Base-by-base conservation (phyloP, 495 filamentous ascomycete genomes). In the Xylaria sp. region DNA sequence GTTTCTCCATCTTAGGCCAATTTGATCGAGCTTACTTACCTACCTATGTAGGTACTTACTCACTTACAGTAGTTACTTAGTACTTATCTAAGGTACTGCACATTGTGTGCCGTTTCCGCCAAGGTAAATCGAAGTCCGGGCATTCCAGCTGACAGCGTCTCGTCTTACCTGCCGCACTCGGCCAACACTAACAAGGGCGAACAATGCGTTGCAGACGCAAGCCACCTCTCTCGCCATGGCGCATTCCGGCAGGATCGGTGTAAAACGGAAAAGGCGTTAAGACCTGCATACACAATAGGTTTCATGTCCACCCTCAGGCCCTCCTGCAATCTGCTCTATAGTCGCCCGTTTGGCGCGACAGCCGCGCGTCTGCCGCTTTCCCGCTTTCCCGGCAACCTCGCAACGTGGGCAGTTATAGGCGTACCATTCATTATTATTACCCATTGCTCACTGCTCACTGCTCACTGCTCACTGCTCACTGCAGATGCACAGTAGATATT, bases 111-210 rank as follows among this genome's bases (percentile, higher is more conserved):
- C 64, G 43, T 40, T 19, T 41, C 48, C 48, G 35, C 64, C 64
- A 53, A 55, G 48, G 48, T 29, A 33, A 43, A 55, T 26, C 33
- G 57, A 31, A 55, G 64, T 35, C 48, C 33, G 64, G 17, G 12
- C 48, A 41, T 55, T 67, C 64, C 64, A 67, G 64, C 48, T 55
- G 64, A 67, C 64, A 9, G 7, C 24, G 35, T 41, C 33, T 43
- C 17, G 29, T 55, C 48, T 55, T 67, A 55, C 48, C 48, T 67
- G 31, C 64, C 48, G 33, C 44, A 31, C 12, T 67, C 63, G 29
- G 63, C 44, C 46, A 24, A 31, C 37, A 24, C 19, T 17, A 19
- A 2, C 19, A 11, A 15, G 3, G 35, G 35, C 8, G 8, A 33
- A 26, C 50, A 17, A 24, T 55, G 24, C 12, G 26, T 11, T 31